Evolutionary conservation across 1,284 basidiomycete genomes (phyloP).

Genomic region (Singerocomus inundabilis): DNA sequence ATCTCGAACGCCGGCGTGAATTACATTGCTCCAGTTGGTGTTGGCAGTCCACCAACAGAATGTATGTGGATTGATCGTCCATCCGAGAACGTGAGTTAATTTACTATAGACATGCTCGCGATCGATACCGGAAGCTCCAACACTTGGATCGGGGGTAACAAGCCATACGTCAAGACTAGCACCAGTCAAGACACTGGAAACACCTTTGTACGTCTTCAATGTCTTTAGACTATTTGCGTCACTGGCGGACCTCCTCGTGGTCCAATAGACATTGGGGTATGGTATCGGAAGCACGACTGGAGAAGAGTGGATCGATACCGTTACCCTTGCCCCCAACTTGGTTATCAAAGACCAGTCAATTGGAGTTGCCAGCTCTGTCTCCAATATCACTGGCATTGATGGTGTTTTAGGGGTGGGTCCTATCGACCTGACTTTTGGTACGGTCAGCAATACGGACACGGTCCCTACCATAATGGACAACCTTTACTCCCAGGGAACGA

Average conservation of each 20-base stretch:
- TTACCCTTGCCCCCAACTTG: slow-evolving; percentile 42
- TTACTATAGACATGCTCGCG: no score
- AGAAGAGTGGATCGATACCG: slow-evolving; percentile 47
- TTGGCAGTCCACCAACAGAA: slow-evolving; percentile 45
- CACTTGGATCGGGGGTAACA: no score
- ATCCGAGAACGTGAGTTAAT: no score
- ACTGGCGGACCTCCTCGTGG: no score
- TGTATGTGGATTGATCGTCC: no score
- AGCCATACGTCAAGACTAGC: no score
- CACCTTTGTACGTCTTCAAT: no score
- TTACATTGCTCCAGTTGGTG: slow-evolving; percentile 39
- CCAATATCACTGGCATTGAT: slow-evolving; percentile 39
- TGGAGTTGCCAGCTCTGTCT: slow-evolving; percentile 52
- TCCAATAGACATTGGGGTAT: no score
- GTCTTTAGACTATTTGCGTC: no score
- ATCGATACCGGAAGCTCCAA: no score
- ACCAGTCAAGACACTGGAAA: no score
- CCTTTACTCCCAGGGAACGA: slow-evolving; percentile 41
- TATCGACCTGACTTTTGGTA: slow-evolving; percentile 51
- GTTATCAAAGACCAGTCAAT: slow-evolving; percentile 52
- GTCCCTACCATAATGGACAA: slow-evolving; percentile 47
- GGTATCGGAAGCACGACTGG: no score
- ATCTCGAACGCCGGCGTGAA: slow-evolving; percentile 21
- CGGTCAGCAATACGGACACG: slow-evolving; percentile 16
- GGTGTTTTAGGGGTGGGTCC: slow-evolving; percentile 61